Evolutionary conservation across 345 rosid genomes (phyloP).

Genomic region (Ricinus communis): DNA sequence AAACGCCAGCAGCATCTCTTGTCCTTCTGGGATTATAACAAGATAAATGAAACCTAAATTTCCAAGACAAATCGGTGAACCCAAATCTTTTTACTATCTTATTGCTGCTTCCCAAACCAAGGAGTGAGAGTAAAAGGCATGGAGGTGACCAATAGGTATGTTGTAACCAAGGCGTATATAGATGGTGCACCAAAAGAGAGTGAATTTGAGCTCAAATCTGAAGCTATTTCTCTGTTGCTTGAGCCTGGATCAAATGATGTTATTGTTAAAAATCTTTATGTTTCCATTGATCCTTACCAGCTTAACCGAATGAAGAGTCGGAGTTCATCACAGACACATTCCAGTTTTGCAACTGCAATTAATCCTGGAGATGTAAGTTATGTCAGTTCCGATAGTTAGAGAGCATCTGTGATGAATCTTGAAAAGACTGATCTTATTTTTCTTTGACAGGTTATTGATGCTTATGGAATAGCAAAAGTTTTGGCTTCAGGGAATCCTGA

Average conservation of each 20-base stretch:
- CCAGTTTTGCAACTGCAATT: constrained; percentile 17
- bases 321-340: constrained; percentile 37
- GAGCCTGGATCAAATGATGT: constrained; percentile 30
- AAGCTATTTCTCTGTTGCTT: constrained; percentile 21
- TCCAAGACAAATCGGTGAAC: too few relatives aligned
- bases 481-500: constrained; percentile 49
- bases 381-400: neutral
- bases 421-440: neutral
- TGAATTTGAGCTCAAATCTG: constrained; percentile 41
- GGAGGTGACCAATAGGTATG: constrained; percentile 40
- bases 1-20: too few relatives aligned
- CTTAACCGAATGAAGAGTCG: constrained; percentile 49
- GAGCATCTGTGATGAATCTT: too few relatives aligned
- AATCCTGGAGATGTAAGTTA: constrained; percentile 42
- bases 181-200: constrained; percentile 40
- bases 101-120: too few relatives aligned
- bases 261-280: constrained; percentile 48
- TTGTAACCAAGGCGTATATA: constrained; percentile 34
- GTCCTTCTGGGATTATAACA: too few relatives aligned
- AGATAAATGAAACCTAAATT: too few relatives aligned
- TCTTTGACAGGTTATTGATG: constrained; percentile 39
- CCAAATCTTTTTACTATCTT: too few relatives aligned
- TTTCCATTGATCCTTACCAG: constrained; percentile 63
- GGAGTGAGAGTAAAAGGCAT: neutral
- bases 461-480: constrained; percentile 55